Base-by-base conservation (phyloP, 495 filamentous ascomycete species). In the Pseudevernia furfuracea region DNA sequence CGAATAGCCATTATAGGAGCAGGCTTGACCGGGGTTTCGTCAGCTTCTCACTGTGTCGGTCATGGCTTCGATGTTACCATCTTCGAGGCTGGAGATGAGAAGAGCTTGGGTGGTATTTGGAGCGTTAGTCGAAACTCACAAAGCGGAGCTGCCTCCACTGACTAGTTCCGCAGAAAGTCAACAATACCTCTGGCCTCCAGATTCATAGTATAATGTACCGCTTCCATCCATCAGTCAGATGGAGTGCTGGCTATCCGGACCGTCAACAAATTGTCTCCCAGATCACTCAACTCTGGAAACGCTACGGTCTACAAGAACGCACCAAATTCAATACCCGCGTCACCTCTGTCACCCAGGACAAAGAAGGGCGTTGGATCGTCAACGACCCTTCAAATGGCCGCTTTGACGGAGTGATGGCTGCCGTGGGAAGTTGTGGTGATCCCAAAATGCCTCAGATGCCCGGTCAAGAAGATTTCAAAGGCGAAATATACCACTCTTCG, bases 161-260 rank as follows among this genome's bases (percentile, higher is more conserved):
- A 71, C 52, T 49, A 4, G 10, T 58, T 30, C 12, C 21, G 23
- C 48, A 91, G 86, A 81, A 83, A 76, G 90, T 93, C 48, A 92
- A 92, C 78, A 89, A 87, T 64, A 92, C 90, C 14, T 91, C 88
- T 2, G 81, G 87, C 49, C 81, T 94, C 0, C 90, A 94, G 67
- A 90, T 94, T 44, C 88, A 94, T 72, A 89, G 86, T 49, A 75
- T 92, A 64, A 92, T 94, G 90, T 94, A 92, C 74, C 84, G 91
- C 38, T 96, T 94, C 73, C 89, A 92, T 64, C 91, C 90, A 0
- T 89, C 87, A 0, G 83, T 95, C 4, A 77, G 79, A 59, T 94
- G 89, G 83, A 75, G 79, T n/a, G 74, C 75, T 19, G 87, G 88
- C 52, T 94, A 95, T 70, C 91, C 91, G 0, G 80, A 86, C 57